These are phyloP conservation scores for Clathrus columnatus DNA, from an alignment of 768 basidiomycete genomes.

Conservation along the genomic window DNA sequence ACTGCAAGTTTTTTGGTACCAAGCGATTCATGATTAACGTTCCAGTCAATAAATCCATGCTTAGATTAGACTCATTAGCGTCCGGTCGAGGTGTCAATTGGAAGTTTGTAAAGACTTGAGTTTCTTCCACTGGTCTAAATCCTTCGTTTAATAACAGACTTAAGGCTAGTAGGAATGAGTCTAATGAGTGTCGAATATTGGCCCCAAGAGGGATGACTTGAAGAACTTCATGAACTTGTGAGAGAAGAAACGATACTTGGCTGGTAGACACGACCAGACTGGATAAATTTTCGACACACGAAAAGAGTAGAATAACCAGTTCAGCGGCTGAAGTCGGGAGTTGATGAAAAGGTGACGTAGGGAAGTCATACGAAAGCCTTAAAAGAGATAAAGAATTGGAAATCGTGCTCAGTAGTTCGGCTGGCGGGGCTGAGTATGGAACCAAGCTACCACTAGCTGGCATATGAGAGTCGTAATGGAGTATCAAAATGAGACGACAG, in stretches of 20 bases:
- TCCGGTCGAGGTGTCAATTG: constrained; percentile 53
- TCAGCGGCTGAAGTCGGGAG: constrained; percentile 53
- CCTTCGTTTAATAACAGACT: constrained; percentile 60
- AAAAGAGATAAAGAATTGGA: constrained; percentile 56
- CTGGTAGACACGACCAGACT: constrained; percentile 42
- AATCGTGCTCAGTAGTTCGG: constrained; percentile 42
- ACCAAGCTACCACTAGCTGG: constrained; percentile 48
- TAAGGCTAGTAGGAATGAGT: constrained; percentile 49
- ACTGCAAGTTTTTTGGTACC: constrained; percentile 29
- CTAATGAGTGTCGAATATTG: constrained; percentile 47
- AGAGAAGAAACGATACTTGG: constrained; percentile 42
- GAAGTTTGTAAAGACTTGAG: constrained; percentile 59
- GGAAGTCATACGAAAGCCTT: constrained; percentile 44
- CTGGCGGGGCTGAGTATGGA: constrained; percentile 39
- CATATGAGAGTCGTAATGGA: constrained; percentile 45
- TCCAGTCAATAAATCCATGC: constrained; percentile 57
- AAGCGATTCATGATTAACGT: constrained; percentile 53
- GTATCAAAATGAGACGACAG: constrained; percentile 55
- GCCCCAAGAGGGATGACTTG: constrained; percentile 43
- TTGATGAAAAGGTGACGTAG: constrained; percentile 46
- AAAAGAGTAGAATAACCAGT: constrained; percentile 52
- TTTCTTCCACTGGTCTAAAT: constrained; percentile 58
- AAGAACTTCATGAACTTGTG: constrained; percentile 46
- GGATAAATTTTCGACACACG: constrained; percentile 51
- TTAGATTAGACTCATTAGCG: constrained; percentile 46